Base-by-base conservation (phyloP, 495 filamentous ascomycete species). In the Bombardia bombarda region DNA sequence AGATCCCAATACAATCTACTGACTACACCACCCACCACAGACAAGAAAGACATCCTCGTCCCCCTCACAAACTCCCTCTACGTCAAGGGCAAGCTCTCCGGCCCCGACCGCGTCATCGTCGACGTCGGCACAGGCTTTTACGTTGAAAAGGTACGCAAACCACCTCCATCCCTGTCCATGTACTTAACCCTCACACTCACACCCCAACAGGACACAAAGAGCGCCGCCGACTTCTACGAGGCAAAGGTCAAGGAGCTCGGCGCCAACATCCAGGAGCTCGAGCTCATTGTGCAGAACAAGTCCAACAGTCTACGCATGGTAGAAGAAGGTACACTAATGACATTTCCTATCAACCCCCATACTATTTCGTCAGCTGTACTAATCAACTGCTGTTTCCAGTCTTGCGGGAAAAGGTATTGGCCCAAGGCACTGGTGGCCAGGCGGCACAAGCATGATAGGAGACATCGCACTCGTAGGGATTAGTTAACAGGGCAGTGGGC, bases 81-180 rank as follows among this genome's bases (percentile, higher is more conserved):
- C 64, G 89, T 97, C 12, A 85, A 86, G 35, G 93, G 90, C 5
- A 78, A 69, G 16, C 71, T 97, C 17, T 73, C 87, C 24, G 77
- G 82, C 62, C 77, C 83, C 8, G 77, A 85, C 45, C 82, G 82
- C 46, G 89, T 97, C 9, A 73, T 98, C 33, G 88, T 98, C 18
- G 92, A 98, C 69, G 83, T 98, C 14, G 92, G 92, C 13, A 98
- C 92, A 1, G 92, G 92, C 3, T 98, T 92, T 61, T 96, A 87
- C 60, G 84, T 97, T 43, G 92, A 97, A 67, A 98, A 98, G 77
- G 84, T 85, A 46, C 30, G 57, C 25, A 18, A 26, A 21, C 30
- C n/a, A 41, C 26, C 40, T 8, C 19, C 25, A 12, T 28, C 14
- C 25, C 36, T 22, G 10, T 33, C 18, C 22, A 14, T 17, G 7